Percentiles rank a stretch among this genome's conserved stretches.
These are phyloP conservation scores for Mortierella sp. DNA, from an alignment of 371 early-diverging fungal genomes.

Conservation along the genomic window DNA sequence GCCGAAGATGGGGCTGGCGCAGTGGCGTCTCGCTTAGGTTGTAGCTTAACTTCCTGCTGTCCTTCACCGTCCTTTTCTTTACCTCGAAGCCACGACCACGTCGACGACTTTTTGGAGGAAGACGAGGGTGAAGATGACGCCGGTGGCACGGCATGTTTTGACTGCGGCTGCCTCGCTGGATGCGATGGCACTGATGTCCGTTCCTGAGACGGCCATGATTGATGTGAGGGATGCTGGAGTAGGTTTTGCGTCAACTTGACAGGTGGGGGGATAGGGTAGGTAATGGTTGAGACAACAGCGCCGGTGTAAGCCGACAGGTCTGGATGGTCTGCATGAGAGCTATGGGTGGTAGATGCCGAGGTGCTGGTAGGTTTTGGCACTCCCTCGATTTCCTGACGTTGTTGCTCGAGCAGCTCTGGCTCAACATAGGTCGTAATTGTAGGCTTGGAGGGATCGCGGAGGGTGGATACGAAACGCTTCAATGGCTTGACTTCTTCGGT, in stretches of 20 bases:
- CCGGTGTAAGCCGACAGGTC: not conserved
- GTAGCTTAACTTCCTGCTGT: not conserved
- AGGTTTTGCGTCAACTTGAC: slow-evolving; percentile 53
- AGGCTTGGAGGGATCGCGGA: slow-evolving; percentile 50
- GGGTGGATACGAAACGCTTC: slow-evolving; percentile 50
- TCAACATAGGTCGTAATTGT: slow-evolving; percentile 56
- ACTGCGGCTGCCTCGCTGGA: not conserved
- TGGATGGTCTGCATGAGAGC: not conserved
- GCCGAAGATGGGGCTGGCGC: not conserved
- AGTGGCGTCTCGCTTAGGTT: not conserved
- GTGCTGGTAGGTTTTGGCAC: not conserved
- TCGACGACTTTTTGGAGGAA: slow-evolving; percentile 46
- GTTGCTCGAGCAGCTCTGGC: slow-evolving; percentile 51
- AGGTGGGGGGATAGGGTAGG: slow-evolving; percentile 55
- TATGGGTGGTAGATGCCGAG: not conserved
- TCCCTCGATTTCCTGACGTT: slow-evolving; percentile 33
- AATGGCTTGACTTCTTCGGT: slow-evolving; percentile 26
- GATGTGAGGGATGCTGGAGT: slow-evolving; percentile 34
- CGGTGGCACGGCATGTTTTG: slow-evolving; percentile 2
- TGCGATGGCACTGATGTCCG: not conserved
- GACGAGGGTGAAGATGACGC: not conserved
- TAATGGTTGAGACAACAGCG: slow-evolving; percentile 22
- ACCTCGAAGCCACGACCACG: slow-evolving; percentile 55
- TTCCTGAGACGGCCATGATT: slow-evolving; percentile 2
- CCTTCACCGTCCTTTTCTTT: slow-evolving; percentile 41